Percentiles rank a stretch among this genome's conserved stretches.
Evolutionary conservation across 768 basidiomycete genomes (phyloP).

Genomic region (Termitomyces sp.): DNA sequence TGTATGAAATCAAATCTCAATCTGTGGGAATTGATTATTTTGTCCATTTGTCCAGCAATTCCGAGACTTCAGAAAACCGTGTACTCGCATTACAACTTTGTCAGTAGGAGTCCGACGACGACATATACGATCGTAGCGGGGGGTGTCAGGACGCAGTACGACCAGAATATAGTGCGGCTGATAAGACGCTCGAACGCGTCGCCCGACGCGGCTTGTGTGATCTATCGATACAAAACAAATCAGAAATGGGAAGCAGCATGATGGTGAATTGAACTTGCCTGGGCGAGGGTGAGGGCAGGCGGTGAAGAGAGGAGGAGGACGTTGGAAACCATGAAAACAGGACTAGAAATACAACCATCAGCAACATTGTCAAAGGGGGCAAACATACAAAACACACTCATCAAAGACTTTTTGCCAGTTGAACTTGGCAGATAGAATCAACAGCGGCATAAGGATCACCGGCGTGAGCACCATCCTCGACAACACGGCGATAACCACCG

Average conservation of each 20-base stretch:
- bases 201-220: slow-evolving; percentile 78
- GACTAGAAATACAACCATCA: slow-evolving; percentile 36
- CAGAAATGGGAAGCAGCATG: background rate
- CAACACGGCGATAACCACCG: slow-evolving; percentile 77
- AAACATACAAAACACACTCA: slow-evolving; percentile 48
- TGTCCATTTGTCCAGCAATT: too few species aligned
- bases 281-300: slow-evolving; percentile 53
- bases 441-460: slow-evolving; percentile 66
- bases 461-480: slow-evolving; percentile 88
- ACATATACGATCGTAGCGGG: slow-evolving; percentile 25
- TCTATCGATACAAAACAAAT: slow-evolving; percentile 27
- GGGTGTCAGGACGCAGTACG: slow-evolving; percentile 85
- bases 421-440: slow-evolving; percentile 55
- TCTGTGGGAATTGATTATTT: too few species aligned
- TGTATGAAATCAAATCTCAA: too few species aligned
- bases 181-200: slow-evolving; percentile 91
- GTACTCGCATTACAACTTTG: background rate
- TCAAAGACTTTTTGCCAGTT: slow-evolving; percentile 60
- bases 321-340: slow-evolving; percentile 82
- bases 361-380: background rate
- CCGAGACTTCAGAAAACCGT: too few species aligned
- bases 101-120: background rate
- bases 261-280: slow-evolving; percentile 34
- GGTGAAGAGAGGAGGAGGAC: slow-evolving; percentile 80
- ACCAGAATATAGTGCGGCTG: slow-evolving; percentile 89